These are phyloP conservation scores for Rhodocollybia butyracea DNA, from an alignment of 768 basidiomycete genomes.

Conservation along the genomic window DNA sequence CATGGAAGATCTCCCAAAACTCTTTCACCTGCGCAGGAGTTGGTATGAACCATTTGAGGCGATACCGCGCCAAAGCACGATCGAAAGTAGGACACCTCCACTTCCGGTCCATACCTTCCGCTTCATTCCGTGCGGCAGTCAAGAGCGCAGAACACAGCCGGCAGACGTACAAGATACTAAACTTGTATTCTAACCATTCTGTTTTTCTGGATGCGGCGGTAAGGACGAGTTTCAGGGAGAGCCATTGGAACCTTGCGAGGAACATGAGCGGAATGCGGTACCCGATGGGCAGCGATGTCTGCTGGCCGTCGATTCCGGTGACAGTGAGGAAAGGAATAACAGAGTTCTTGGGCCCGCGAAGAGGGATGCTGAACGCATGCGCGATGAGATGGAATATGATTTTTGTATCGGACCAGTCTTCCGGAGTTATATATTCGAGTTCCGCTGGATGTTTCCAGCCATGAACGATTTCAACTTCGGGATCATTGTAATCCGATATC, in stretches of 20 bases:
- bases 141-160: constrained; percentile 36
- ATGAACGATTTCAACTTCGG: background rate
- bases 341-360: constrained; percentile 6
- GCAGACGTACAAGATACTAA: constrained; percentile 41
- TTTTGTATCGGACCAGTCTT: constrained; percentile 27
- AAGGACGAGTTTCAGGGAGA: constrained; percentile 36
- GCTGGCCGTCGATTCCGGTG: constrained; percentile 14
- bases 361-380: constrained; percentile 34
- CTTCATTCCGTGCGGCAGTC: constrained; percentile 22
- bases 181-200: constrained; percentile 41
- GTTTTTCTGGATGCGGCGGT: constrained; percentile 24
- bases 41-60: constrained; percentile 37
- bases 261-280: constrained; percentile 46
- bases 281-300: constrained; percentile 28
- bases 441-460: constrained; percentile 39
- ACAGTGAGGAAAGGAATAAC: constrained; percentile 14
- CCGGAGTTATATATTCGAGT: constrained; percentile 30
- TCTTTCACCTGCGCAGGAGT: constrained; percentile 36
- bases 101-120: constrained; percentile 24
- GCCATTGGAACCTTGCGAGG: constrained; percentile 42
- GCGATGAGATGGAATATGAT: constrained; percentile 31
- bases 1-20: constrained; percentile 28
- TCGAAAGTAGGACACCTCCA: constrained; percentile 43
- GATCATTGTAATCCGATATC: background rate
- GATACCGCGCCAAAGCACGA: constrained; percentile 38